These are phyloP conservation scores for Chlamydomonas schloesseri DNA, from an alignment of 139 green algal genomes.

Conservation along the genomic window DNA sequence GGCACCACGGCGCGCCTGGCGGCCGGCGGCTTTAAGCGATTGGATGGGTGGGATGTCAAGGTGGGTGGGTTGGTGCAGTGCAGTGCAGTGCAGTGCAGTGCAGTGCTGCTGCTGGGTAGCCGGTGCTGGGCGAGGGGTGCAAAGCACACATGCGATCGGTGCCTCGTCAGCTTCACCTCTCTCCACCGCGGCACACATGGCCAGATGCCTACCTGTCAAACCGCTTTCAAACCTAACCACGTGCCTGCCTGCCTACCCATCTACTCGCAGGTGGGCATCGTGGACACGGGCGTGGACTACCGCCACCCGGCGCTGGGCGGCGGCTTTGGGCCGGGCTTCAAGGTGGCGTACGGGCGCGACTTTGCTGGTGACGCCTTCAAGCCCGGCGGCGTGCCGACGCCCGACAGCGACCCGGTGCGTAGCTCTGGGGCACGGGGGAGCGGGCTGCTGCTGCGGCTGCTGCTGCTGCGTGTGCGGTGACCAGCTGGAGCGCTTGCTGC, in stretches of 20 bases:
- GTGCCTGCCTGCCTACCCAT: too few relatives aligned
- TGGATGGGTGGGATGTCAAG: constrained; percentile 19
- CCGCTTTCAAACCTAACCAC: too few relatives aligned
- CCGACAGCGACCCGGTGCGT: constrained; percentile 13
- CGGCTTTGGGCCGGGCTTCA: constrained; percentile 7
- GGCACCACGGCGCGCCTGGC: background rate
- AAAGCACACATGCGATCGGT: too few relatives aligned
- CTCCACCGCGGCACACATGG: too few relatives aligned
- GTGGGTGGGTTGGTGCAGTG: background rate
- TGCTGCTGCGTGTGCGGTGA: background rate
- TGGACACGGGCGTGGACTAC: constrained; percentile 55
- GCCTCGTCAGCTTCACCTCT: too few relatives aligned
- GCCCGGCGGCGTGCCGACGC: background rate
- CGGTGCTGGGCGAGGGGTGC: too few relatives aligned
- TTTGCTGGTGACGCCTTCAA: constrained; percentile 38
- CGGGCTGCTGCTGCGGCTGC: too few relatives aligned
- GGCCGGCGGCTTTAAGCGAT: background rate
- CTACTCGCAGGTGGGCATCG: constrained; percentile 40
- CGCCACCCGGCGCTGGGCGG: constrained; percentile 37
- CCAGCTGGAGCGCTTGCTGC: too few relatives aligned
- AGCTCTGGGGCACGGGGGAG: background rate
- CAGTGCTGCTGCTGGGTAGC: too few relatives aligned
- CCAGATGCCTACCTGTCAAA: too few relatives aligned
- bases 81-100: too few relatives aligned
- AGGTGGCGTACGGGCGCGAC: constrained; percentile 22